These are phyloP conservation scores for Phlebopus sp. DNA, from an alignment of 1,284 basidiomycete genomes.

Conservation along the genomic window DNA sequence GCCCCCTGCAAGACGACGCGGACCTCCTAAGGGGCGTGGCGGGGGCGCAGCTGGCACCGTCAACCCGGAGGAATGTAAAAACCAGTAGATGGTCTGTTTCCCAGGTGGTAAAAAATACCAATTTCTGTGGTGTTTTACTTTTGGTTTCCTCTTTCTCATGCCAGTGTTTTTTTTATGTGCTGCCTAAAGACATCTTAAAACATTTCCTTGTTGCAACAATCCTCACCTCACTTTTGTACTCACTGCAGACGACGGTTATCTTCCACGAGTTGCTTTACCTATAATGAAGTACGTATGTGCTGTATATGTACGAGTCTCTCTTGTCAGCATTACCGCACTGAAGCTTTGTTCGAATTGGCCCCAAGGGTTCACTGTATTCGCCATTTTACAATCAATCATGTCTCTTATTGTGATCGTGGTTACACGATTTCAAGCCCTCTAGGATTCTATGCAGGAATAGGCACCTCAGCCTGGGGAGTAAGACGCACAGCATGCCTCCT, in stretches of 20 bases:
- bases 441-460: conserved; percentile 33
- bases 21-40: conserved; percentile 53
- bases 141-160: conserved; percentile 6
- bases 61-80: conserved; percentile 83
- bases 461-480: conserved; percentile 54
- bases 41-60: conserved; percentile 38
- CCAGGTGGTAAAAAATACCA: conserved; percentile 23
- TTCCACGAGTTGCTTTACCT: conserved; percentile 1
- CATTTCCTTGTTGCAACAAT: background rate
- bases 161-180: background rate
- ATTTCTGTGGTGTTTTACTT: conserved; percentile 12
- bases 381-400: too few relatives aligned
- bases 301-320: too few relatives aligned
- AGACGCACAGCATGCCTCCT: conserved; percentile 51
- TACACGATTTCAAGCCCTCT: background rate
- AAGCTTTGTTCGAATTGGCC: too few relatives aligned
- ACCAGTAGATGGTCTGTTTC: conserved; percentile 55
- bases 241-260: background rate
- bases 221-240: background rate
- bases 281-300: too few relatives aligned
- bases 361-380: too few relatives aligned
- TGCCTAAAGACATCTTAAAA: conserved; percentile 3
- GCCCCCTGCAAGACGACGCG: conserved; percentile 54
- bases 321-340: background rate
- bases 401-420: background rate